phyloP scores from a whole-genome alignment of 139 green algal genomes.

The Mychonastes homosphaera region DNA sequence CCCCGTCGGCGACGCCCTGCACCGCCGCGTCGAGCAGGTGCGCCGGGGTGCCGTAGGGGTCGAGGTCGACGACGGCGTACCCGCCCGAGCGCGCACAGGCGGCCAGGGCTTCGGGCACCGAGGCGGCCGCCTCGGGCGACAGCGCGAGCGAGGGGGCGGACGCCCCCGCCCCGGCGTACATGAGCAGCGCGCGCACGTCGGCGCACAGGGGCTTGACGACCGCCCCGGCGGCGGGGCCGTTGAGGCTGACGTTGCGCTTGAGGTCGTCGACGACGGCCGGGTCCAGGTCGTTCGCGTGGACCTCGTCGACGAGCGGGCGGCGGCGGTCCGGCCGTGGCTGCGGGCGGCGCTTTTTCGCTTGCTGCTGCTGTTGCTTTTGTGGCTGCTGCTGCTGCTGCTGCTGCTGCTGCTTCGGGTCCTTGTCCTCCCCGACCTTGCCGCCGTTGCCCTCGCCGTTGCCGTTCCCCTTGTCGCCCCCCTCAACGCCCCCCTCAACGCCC shows the following conservation, averaged over 20 bases:
- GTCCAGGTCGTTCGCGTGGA: conserved; percentile 88
- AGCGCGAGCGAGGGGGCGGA: neutral
- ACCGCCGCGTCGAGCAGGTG: conserved; percentile 86
- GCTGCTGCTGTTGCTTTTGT: too few species aligned
- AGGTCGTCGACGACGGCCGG: conserved; percentile 52
- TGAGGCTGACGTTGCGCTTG: conserved; percentile 68
- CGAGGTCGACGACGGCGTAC: conserved; percentile 91
- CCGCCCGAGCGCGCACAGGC: neutral
- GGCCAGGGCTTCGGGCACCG: neutral
- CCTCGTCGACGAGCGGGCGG: conserved; percentile 40
- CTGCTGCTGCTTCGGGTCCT: too few species aligned
- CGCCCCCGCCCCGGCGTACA: conserved; percentile 30
- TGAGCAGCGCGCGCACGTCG: conserved; percentile 77
- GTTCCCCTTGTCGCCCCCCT: too few species aligned
- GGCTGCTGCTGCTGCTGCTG: too few species aligned
- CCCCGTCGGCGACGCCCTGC: conserved; percentile 81
- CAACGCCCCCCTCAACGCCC: too few species aligned
- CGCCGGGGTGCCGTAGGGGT: conserved; percentile 90
- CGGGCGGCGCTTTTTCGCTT: too few species aligned
- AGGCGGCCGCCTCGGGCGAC: neutral
- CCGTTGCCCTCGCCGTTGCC: too few species aligned
- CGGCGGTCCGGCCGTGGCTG: too few species aligned
- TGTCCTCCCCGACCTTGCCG: too few species aligned
- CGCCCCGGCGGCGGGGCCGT: conserved; percentile 36
- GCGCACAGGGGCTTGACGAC: conserved; percentile 41